Evolutionary conservation across 768 basidiomycete genomes (phyloP), one percentile per base, ranked within the genome.

Genomic region (Phaffia australis): DNA sequence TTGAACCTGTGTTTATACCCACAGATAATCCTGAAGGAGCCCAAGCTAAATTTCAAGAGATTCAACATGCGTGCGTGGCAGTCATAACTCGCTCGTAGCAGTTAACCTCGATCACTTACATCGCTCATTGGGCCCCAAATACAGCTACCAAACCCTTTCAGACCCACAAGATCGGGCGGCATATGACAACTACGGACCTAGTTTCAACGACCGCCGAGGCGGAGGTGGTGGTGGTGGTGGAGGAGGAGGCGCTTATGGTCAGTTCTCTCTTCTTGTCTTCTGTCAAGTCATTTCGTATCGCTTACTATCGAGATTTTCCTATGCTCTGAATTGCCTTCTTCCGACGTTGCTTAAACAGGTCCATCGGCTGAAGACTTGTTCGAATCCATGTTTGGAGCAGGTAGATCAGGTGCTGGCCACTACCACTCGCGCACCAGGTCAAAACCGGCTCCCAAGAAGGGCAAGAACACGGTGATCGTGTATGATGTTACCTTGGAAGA

Each of bases 401-500:
- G 71, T 0, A 71, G 70, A 2, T 64, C 65, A 30, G 70, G 71
- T 19, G 77, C 75, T 50, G 80, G 79, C 16, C 62, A 68, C 46
- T 52, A 72, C 69, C 71, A 73, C 71, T 29, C 63, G 48, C 52
- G 65, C 52, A 66, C 73, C 21, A 29, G 64, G 67, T 51, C 29
- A 35, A 51, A 63, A 50, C 49, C 21, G 55, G 57, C 56, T 16
- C 47, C 29, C 70, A 79, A 79, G 18, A 84, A 83, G 71, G 86
- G 86, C 19, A 81, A 87, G 71, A 85, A 92, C 74, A 83, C 85
- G 25, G 79, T 85, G 56, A 84, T 90, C 70, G 83, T 85, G 3
- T 87, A 93, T 74, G 81, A 88, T 50, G 88, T 94, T 62, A 86
- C 88, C 5, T 80, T 98, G 35, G 93, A 95, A 76, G 93, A 98